phyloP scores from a whole-genome alignment of 2,329 filamentous ascomycete species.

The Tolypocladium tundrense region DNA sequence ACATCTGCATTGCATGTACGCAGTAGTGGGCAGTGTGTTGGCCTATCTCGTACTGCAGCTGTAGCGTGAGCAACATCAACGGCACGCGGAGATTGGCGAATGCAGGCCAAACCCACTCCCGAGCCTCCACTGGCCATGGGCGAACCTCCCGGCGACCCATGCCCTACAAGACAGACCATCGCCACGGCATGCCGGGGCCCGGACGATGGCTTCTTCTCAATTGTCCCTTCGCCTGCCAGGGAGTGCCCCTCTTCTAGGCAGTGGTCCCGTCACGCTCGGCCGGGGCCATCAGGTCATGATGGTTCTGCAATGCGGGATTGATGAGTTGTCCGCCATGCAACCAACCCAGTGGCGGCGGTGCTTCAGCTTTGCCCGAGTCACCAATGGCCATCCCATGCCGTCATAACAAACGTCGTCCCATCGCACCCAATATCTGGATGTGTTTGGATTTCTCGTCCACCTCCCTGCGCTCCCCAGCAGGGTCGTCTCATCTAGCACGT shows the following conservation, averaged over 20 bases:
- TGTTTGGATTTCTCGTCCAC: background rate
- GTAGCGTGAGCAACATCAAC: background rate
- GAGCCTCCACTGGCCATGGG: background rate
- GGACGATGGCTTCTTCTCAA: background rate
- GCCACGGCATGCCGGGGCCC: background rate
- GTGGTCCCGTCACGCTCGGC: background rate
- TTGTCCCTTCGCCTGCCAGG: background rate
- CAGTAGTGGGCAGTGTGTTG: slow-evolving; percentile 1
- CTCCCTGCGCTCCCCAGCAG: background rate
- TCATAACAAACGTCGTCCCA: background rate
- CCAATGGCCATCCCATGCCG: background rate
- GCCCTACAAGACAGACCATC: background rate
- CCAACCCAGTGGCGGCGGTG: background rate
- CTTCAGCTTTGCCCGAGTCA: background rate
- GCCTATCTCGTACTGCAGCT: background rate
- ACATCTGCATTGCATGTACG: background rate
- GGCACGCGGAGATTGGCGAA: background rate
- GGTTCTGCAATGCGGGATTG: slow-evolving; percentile 1
- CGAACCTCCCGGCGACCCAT: background rate
- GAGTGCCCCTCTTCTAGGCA: background rate
- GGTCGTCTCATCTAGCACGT: background rate
- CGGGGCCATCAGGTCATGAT: background rate
- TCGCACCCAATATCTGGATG: background rate
- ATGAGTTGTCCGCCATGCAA: slow-evolving; percentile 3
- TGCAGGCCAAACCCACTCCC: background rate